Evolutionary conservation across 805 yeast species (phyloP).

Genomic region (Cyberlindnera euphorbiiphila): DNA sequence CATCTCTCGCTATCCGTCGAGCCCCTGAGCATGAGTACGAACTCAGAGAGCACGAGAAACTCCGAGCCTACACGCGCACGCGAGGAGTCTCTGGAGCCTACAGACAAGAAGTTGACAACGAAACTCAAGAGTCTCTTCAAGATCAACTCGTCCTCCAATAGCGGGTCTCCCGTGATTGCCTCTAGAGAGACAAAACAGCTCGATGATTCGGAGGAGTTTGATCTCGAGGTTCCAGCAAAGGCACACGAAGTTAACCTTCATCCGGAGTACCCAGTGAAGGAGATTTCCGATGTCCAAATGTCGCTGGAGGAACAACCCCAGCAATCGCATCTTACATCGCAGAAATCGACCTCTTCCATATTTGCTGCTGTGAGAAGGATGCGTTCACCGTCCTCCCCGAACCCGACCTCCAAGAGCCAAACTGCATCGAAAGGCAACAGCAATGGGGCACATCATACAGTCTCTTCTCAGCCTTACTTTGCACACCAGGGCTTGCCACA

Average conservation of each 20-base stretch:
- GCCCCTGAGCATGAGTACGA: conserved; percentile 4
- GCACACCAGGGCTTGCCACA: conserved; percentile 58
- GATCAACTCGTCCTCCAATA: conserved; percentile 15
- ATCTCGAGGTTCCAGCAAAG: conserved; percentile 17
- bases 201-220: conserved; percentile 9
- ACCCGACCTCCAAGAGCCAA: conserved; percentile 15
- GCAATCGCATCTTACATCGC: conserved; percentile 7
- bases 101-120: conserved; percentile 15
- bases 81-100: conserved; percentile 1
- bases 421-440: conserved; percentile 3
- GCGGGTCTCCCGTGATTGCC: conserved; percentile 15
- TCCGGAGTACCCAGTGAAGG: conserved; percentile 10
- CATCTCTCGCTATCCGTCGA: conserved; percentile 12
- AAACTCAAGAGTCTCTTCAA: conserved; percentile 26
- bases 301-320: conserved; percentile 9
- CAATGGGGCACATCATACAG: conserved; percentile 10
- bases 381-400: conserved; percentile 33
- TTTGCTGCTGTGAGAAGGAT: conserved; percentile 28
- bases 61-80: background rate
- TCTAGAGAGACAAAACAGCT: conserved; percentile 12
- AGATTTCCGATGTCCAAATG: conserved; percentile 4
- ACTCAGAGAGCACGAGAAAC: conserved; percentile 1
- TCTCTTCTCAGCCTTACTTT: conserved; percentile 45
- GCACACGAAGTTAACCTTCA: conserved; percentile 14
- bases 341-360: conserved; percentile 13